These are phyloP conservation scores for Tricholoma hemisulphureum DNA, from an alignment of 768 basidiomycete genomes.

Conservation along the genomic window DNA sequence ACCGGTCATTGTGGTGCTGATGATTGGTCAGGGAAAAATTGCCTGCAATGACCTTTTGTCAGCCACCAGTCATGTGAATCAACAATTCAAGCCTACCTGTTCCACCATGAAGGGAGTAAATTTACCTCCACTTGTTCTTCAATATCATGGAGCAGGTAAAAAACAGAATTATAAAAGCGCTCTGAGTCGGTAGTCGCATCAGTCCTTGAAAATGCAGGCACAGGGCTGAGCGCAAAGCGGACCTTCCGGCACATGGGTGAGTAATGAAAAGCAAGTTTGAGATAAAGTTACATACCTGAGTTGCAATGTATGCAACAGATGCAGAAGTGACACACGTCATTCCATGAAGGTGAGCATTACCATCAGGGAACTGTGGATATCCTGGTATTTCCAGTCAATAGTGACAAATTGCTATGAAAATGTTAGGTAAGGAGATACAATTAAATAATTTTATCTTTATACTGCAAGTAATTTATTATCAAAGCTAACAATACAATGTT, in stretches of 20 bases:
- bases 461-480: too few species aligned
- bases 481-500: too few species aligned
- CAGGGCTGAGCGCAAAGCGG: not conserved
- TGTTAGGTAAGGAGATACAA: too few species aligned
- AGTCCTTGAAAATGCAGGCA: not conserved
- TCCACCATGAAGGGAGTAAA: not conserved
- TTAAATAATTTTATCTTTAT: too few species aligned
- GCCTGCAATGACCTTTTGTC: not conserved
- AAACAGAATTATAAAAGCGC: not conserved
- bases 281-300: conserved; percentile 3
- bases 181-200: too few species aligned
- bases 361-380: too few species aligned
- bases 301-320: conserved; percentile 13
- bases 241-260: not conserved
- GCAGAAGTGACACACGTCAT: conserved; percentile 11
- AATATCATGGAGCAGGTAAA: not conserved
- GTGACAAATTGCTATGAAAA: too few species aligned
- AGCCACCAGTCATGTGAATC: not conserved
- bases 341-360: conserved; percentile 8
- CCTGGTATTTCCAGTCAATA: too few species aligned
- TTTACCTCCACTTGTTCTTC: not conserved
- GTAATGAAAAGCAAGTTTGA: not conserved
- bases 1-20: too few species aligned
- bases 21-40: not conserved
- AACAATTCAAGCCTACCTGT: not conserved